A percentile compares a stretch with the other conserved stretches of the same genome.
phyloP scores from a whole-genome alignment of 2,329 filamentous ascomycete genomes.

The Nemania abortiva region DNA sequence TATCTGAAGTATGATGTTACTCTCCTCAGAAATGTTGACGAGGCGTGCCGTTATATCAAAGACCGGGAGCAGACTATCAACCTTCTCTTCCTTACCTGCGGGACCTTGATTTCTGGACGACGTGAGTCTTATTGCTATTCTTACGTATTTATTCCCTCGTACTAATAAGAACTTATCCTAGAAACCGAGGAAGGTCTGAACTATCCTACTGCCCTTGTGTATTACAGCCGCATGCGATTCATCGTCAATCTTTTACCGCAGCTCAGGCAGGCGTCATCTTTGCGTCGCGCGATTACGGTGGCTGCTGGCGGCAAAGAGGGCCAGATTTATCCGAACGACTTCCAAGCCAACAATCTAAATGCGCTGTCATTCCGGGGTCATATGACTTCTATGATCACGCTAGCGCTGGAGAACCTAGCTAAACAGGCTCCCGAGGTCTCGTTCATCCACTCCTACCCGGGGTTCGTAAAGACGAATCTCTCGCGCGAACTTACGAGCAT shows the following conservation, averaged over 20 bases:
- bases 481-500: conserved; percentile 44
- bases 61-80: conserved; percentile 59
- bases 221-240: conserved; percentile 70
- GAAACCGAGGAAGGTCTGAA: conserved; percentile 71
- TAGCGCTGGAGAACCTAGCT: conserved; percentile 22
- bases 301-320: conserved; percentile 66
- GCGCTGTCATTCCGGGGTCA: conserved; percentile 58
- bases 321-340: conserved; percentile 59
- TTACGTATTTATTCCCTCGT: background rate
- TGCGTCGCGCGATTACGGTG: conserved; percentile 68
- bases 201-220: conserved; percentile 62
- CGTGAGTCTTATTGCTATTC: background rate
- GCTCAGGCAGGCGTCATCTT: conserved; percentile 58
- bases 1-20: conserved; percentile 65
- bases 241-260: conserved; percentile 68
- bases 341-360: conserved; percentile 56
- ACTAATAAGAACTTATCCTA: conserved; percentile 40
- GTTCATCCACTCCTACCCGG: conserved; percentile 57
- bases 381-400: conserved; percentile 53
- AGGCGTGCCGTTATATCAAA: conserved; percentile 60
- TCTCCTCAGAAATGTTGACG: conserved; percentile 64
- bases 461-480: conserved; percentile 53
- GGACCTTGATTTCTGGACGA: conserved; percentile 44
- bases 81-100: conserved; percentile 60
- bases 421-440: conserved; percentile 57